A percentile compares a stretch with the other conserved stretches of the same genome.
phyloP scores from a whole-genome alignment of 805 yeast species.

The Lipomyces spencermartinsiae region DNA sequence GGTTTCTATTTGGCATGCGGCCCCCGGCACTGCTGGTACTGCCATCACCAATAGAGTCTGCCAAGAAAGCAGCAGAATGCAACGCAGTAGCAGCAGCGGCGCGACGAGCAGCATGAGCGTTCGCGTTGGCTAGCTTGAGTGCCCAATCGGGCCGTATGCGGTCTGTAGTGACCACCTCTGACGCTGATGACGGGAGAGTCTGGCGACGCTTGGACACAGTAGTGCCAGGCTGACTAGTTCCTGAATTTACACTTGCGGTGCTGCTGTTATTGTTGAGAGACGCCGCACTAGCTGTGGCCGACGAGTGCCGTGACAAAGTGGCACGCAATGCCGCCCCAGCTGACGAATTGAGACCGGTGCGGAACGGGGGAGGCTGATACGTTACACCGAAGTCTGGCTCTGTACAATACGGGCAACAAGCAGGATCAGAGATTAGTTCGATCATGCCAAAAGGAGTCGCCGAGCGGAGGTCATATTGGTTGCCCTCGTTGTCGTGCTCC shows the following conservation, averaged over 20 bases:
- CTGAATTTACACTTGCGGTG: conserved; percentile 1
- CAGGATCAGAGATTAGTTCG: conserved; percentile 78
- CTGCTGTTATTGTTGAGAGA: conserved; percentile 13
- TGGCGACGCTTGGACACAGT: conserved; percentile 18
- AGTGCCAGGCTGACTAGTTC: conserved; percentile 26
- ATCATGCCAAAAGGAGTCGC: conserved; percentile 36
- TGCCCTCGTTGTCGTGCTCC: conserved; percentile 47
- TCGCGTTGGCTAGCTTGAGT: conserved; percentile 68
- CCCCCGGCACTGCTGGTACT: conserved; percentile 11
- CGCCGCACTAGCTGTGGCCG: conserved; percentile 31
- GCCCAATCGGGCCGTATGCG: conserved; percentile 94
- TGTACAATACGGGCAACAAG: conserved; percentile 93
- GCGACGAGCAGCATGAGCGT: conserved; percentile 77
- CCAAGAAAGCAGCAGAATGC: conserved; percentile 81
- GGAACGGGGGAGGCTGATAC: conserved; percentile 73
- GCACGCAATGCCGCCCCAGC: conserved; percentile 32
- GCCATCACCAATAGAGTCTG: conserved; percentile 41
- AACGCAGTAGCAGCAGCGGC: conserved; percentile 95
- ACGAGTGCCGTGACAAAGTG: conserved; percentile 28
- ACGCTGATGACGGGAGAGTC: conserved; percentile 67
- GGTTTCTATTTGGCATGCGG: conserved; percentile 11
- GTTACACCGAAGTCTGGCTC: conserved; percentile 83
- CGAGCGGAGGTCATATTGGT: conserved; percentile 34
- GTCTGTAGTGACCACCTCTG: conserved; percentile 79
- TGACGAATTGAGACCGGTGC: conserved; percentile 44